phyloP scores from a whole-genome alignment of 139 green algal genomes.

The Penium margaritaceum region DNA sequence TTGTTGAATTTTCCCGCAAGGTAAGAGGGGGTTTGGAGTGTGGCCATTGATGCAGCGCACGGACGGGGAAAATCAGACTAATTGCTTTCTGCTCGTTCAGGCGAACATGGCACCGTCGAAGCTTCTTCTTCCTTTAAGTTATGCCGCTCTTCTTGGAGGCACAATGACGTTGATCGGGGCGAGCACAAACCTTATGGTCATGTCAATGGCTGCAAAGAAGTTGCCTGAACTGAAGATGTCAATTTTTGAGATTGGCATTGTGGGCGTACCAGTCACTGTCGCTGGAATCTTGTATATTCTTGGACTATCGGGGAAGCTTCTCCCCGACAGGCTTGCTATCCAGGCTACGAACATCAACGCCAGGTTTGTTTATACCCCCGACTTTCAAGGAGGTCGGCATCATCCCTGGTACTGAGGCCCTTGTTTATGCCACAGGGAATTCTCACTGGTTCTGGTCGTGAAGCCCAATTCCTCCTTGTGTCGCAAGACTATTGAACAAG shows the following conservation, averaged over 20 bases:
- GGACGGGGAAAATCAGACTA: too few relatives aligned
- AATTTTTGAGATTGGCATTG: slow-evolving; percentile 31
- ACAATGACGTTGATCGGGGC: slow-evolving; percentile 73
- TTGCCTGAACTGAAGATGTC: slow-evolving; percentile 36
- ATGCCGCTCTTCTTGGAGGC: slow-evolving; percentile 65
- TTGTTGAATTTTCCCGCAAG: slow-evolving; percentile 35
- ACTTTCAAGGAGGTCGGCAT: too few relatives aligned
- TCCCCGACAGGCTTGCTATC: slow-evolving; percentile 32
- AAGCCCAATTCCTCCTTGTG: slow-evolving; percentile 7
- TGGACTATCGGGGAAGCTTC: slow-evolving; percentile 15
- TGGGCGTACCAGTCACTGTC: slow-evolving; percentile 33
- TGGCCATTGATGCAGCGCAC: too few relatives aligned
- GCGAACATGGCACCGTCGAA: slow-evolving; percentile 45
- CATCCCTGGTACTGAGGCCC: too few relatives aligned
- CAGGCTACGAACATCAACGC: slow-evolving; percentile 34
- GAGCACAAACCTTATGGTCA: slow-evolving; percentile 73
- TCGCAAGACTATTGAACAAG: slow-evolving; percentile 46
- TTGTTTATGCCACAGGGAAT: slow-evolving; percentile 39
- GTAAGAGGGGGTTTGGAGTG: too few relatives aligned
- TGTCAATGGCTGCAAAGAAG: slow-evolving; percentile 40
- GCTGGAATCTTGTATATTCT: slow-evolving; percentile 35
- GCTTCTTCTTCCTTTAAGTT: slow-evolving; percentile 68
- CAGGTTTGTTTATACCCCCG: too few relatives aligned
- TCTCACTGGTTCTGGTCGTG: slow-evolving; percentile 51
- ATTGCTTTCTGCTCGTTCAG: slow-evolving; percentile 11